Base-by-base conservation (phyloP, 2,329 filamentous ascomycete species). In the Thielaviopsis musarum region DNA sequence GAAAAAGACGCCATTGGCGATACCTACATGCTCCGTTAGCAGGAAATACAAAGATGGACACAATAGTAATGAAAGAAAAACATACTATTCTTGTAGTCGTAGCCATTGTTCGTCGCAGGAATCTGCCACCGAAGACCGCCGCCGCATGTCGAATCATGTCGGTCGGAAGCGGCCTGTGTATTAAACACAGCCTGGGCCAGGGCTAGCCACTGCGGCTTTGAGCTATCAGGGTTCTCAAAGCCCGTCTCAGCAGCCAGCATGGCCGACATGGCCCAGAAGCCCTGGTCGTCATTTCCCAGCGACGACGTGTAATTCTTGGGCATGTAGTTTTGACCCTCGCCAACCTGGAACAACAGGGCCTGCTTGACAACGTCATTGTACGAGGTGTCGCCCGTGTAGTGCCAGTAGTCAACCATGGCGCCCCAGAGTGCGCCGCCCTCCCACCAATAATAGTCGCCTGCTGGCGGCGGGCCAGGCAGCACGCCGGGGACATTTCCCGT, bases 111-210 rank as follows among this genome's bases (percentile, higher is more conserved):
- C 64, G 84, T 83, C 1, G 79, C 74, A 60, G 83, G 87, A 62
- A 91, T 85, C 72, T 93, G 87, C 85, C 86, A 89, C 65, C 85
- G 76, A 65, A 91, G 67, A 10, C 87, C 87, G 64, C 87, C 87
- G 22, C 75, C 74, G 65, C 87, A 91, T 1, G 74, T 75, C 0
- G 75, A 68, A 5, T 76, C 78, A 66, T 89, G 84, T 73, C 87
- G 86, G 52, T 84, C 77, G 13, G 75, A 71, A 53, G 70, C 65
- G 0, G 78, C 81, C 61, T 78, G 75, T 1, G 80, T 80, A 64
- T 86, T 82, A 66, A 80, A 91, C 4, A 87, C 84, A 52, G 81
- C 83, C 68, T 87, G 81, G 0, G 82, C 84, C 4, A 89, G 75
- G 1, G 82, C 76, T 15, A 85, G 71, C 78, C 82, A 85, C 64